A percentile compares a stretch with the other conserved stretches of the same genome.
phyloP scores from a whole-genome alignment of 2,329 filamentous ascomycete species.

The Fusarium marasasianum region DNA sequence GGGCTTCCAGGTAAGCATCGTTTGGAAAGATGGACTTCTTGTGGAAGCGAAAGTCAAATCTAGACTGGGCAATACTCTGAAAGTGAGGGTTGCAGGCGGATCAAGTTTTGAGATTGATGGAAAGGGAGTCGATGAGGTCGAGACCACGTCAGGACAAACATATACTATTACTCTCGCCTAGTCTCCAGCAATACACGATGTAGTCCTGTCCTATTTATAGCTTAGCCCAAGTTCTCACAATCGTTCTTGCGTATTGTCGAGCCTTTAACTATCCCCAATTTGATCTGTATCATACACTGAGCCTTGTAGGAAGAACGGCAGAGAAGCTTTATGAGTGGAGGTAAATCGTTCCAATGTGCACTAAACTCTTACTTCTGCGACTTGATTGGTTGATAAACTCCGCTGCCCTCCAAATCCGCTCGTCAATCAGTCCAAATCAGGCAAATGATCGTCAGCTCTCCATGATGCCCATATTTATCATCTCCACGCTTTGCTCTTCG shows the following conservation, averaged over 20 bases:
- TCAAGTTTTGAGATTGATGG: background rate
- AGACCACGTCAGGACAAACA: background rate
- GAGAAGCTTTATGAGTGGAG: too few species aligned
- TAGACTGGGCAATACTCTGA: background rate
- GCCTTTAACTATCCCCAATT: too few species aligned
- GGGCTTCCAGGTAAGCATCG: background rate
- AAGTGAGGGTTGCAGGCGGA: background rate
- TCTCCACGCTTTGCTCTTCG: rapidly evolving
- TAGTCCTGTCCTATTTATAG: background rate
- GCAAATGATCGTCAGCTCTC: background rate
- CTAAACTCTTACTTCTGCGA: too few species aligned
- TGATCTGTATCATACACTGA: too few species aligned
- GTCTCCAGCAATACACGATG: rapidly evolving
- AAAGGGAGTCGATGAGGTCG: background rate
- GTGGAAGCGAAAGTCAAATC: background rate
- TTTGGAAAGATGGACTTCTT: rapidly evolving
- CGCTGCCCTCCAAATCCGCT: rapidly evolving
- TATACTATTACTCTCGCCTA: background rate
- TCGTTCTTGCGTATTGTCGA: too few species aligned
- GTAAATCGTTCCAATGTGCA: too few species aligned
- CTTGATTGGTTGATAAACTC: background rate
- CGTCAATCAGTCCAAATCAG: background rate
- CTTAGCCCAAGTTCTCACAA: rapidly evolving
- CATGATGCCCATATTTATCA: too few species aligned
- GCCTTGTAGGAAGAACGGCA: too few species aligned